These are phyloP conservation scores for Tuber microsphaerosporum DNA, from an alignment of 495 filamentous ascomycete genomes.

Conservation along the genomic window DNA sequence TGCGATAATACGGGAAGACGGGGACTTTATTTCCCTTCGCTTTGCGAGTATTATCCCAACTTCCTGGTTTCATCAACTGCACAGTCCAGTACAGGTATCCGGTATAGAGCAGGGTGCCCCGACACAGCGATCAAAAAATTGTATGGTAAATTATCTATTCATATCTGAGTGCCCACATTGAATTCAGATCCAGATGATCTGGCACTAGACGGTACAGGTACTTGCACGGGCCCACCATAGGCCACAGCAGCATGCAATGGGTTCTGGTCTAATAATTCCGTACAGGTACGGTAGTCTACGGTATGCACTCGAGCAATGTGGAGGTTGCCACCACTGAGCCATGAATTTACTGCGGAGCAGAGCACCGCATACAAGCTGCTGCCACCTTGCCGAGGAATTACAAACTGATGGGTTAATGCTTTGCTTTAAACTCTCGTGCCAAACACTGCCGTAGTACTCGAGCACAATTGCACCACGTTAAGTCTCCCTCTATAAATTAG, in stretches of 20 bases:
- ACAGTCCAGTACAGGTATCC: background rate
- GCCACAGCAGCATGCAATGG: background rate
- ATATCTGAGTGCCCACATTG: background rate
- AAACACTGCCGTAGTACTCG: background rate
- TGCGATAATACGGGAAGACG: background rate
- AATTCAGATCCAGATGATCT: background rate
- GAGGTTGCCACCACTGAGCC: background rate
- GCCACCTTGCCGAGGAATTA: background rate
- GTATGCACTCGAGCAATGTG: background rate
- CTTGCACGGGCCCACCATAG: background rate
- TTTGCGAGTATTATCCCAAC: background rate
- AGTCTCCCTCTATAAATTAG: background rate
- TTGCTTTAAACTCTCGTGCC: background rate
- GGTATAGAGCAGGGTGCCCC: background rate
- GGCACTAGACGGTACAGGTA: background rate
- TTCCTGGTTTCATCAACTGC: background rate
- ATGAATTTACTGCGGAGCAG: background rate
- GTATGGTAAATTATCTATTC: background rate
- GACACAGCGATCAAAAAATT: background rate
- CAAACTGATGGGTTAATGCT: background rate
- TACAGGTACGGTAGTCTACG: background rate
- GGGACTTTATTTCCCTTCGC: background rate
- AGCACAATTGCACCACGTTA: background rate
- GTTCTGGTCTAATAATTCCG: background rate
- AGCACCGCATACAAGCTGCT: background rate